phyloP scores from a whole-genome alignment of 2,329 filamentous ascomycete species.

The Helotiales sp. region DNA sequence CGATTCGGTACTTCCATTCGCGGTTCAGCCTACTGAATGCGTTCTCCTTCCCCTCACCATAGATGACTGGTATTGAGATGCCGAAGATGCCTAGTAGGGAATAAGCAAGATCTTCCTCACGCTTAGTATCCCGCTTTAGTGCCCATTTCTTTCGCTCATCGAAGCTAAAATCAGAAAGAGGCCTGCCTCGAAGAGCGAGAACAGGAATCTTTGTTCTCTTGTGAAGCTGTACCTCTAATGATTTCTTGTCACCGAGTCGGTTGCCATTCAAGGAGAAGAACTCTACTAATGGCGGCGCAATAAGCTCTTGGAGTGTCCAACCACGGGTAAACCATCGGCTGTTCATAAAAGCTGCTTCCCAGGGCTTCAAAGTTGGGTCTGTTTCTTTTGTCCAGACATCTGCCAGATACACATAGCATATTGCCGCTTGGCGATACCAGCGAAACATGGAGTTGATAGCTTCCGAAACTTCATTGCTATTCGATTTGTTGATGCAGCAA shows the following conservation, averaged over 20 bases:
- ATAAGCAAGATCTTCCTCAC: slow-evolving; percentile 44
- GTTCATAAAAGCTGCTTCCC: slow-evolving; percentile 15
- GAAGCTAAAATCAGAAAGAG: slow-evolving; percentile 15
- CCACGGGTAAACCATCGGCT: background rate
- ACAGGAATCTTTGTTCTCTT: slow-evolving; percentile 16
- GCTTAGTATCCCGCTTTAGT: slow-evolving; percentile 35
- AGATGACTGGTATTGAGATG: slow-evolving; percentile 44
- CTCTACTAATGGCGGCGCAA: slow-evolving; percentile 1
- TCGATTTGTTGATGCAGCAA: background rate
- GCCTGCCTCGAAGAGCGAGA: slow-evolving; percentile 14
- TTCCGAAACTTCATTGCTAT: slow-evolving; percentile 1
- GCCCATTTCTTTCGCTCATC: slow-evolving; percentile 41
- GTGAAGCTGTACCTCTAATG: slow-evolving; percentile 13
- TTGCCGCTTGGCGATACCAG: too few species aligned
- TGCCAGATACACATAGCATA: slow-evolving; percentile 18
- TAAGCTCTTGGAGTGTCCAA: background rate
- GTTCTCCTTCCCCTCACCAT: slow-evolving; percentile 35
- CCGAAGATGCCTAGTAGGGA: slow-evolving; percentile 44
- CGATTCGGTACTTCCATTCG: slow-evolving; percentile 15
- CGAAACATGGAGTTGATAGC: too few species aligned
- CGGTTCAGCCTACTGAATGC: slow-evolving; percentile 31
- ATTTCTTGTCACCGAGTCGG: slow-evolving; percentile 14
- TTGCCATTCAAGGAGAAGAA: slow-evolving; percentile 15
- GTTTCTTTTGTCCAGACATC: slow-evolving; percentile 16
- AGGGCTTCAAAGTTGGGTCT: slow-evolving; percentile 10